These are phyloP conservation scores for Colletotrichum sp. DNA, from an alignment of 2,329 filamentous ascomycete species.

Conservation along the genomic window DNA sequence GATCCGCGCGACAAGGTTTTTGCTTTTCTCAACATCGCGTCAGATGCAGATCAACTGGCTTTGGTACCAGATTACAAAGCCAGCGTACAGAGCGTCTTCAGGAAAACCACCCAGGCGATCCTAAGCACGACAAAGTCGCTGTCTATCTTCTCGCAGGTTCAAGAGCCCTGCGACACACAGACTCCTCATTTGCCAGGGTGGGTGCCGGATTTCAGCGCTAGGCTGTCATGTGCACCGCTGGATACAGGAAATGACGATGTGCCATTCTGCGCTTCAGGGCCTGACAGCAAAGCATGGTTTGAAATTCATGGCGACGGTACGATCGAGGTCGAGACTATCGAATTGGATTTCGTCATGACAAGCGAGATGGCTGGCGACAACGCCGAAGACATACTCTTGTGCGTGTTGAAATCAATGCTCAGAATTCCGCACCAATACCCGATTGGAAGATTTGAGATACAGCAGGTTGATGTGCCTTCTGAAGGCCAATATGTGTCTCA, in stretches of 20 bases:
- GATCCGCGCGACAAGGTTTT: background rate
- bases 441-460: background rate
- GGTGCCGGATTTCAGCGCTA: background rate
- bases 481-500: fast-evolving
- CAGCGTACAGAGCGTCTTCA: background rate
- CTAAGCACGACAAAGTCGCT: background rate
- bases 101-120: background rate
- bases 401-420: background rate
- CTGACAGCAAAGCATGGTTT: background rate
- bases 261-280: background rate
- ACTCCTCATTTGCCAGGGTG: background rate
- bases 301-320: background rate
- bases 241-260: background rate
- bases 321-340: background rate
- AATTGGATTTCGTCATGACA: background rate
- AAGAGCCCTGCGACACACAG: background rate
- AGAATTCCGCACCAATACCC: background rate
- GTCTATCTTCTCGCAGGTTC: background rate
- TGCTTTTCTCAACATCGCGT: background rate
- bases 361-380: background rate
- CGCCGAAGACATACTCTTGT: background rate
- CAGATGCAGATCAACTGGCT: background rate
- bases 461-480: background rate
- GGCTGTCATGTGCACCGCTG: fast-evolving
- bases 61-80: background rate